Conservation (phyloP, 2,329 filamentous ascomycete species). For the Verticillium nonalfalfae region DNA sequence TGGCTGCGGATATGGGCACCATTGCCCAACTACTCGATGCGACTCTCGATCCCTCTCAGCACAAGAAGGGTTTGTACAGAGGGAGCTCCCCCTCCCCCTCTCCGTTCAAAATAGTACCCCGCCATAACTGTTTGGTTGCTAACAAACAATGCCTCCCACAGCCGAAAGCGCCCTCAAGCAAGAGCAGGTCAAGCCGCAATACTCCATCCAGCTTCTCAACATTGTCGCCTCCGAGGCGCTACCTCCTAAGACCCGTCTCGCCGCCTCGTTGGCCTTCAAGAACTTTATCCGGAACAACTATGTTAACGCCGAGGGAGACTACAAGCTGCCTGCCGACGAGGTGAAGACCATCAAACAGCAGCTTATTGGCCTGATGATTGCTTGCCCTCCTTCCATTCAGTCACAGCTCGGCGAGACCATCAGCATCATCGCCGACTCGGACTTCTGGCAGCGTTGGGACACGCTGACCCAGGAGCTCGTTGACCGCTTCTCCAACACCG, state of each 20-base stretch:
- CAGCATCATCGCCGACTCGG: slow-evolving; percentile 94
- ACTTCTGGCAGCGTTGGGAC: slow-evolving; percentile 95
- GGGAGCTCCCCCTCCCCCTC: slow-evolving; percentile 5
- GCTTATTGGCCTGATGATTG: slow-evolving; percentile 94
- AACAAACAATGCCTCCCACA: slow-evolving; percentile 36
- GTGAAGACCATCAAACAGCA: slow-evolving; percentile 89
- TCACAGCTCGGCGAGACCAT: slow-evolving; percentile 94
- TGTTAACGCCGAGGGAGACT: slow-evolving; percentile 89
- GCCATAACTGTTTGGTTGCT: slow-evolving; percentile 21
- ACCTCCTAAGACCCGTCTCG: slow-evolving; percentile 73
- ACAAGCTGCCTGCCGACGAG: slow-evolving; percentile 79
- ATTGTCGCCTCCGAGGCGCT: slow-evolving; percentile 75
- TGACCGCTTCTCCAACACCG: slow-evolving; percentile 72
- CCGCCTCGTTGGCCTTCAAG: slow-evolving; percentile 92
- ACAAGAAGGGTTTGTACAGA: slow-evolving; percentile 69
- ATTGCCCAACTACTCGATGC: slow-evolving; percentile 83
- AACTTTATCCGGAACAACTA: slow-evolving; percentile 96
- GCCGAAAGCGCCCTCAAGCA: slow-evolving; percentile 75
- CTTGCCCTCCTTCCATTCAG: slow-evolving; percentile 80
- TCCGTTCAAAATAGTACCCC: slow-evolving; percentile 15
- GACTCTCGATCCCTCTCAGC: slow-evolving; percentile 80
- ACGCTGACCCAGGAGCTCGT: slow-evolving; percentile 92
- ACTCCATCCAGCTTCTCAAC: slow-evolving; percentile 81
- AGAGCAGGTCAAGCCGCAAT: slow-evolving; percentile 78
- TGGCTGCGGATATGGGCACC: slow-evolving; percentile 50